Conservation (phyloP, 176 grass and related monocot species). For the Tillandsia fasciculata region DNA sequence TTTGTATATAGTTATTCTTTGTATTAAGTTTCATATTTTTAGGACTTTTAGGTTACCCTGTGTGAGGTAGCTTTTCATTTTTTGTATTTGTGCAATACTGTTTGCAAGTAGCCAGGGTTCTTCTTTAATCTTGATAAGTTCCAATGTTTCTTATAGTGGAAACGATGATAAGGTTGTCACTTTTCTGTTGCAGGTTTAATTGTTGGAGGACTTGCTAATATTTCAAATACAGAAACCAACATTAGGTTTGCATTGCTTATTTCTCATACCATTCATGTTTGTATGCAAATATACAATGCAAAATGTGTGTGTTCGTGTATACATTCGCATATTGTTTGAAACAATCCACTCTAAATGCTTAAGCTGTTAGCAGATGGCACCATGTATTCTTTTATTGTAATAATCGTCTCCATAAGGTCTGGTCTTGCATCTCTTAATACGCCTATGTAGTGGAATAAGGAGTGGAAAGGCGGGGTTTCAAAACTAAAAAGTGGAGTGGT, state of each 20-base stretch:
- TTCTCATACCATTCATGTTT: slow-evolving; percentile 10
- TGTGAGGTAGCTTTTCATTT: too few relatives aligned
- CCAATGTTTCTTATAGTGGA: not conserved
- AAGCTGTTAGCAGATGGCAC: not conserved
- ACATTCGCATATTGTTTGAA: not conserved
- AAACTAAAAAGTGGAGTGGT: not conserved
- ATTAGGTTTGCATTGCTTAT: slow-evolving; percentile 61
- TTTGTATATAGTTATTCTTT: too few relatives aligned
- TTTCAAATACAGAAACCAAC: slow-evolving; percentile 88
- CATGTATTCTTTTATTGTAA: not conserved
- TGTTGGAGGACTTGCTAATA: slow-evolving; percentile 91
- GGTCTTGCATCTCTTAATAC: too few relatives aligned
- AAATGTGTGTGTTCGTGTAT: not conserved
- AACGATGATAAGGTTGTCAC: slow-evolving; percentile 1
- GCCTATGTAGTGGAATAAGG: too few relatives aligned
- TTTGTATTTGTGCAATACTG: too few relatives aligned
- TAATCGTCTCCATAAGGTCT: not conserved
- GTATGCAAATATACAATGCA: not conserved
- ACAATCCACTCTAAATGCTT: not conserved
- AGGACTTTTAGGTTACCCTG: too few relatives aligned
- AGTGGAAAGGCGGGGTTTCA: too few relatives aligned
- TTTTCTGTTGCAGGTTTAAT: slow-evolving; percentile 59
- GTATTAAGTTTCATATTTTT: too few relatives aligned
- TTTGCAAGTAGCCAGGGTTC: too few relatives aligned
- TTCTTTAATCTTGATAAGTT: too few relatives aligned